These are phyloP conservation scores for Glutinoglossum americanum DNA, from an alignment of 495 filamentous ascomycete species.

Conservation along the genomic window DNA sequence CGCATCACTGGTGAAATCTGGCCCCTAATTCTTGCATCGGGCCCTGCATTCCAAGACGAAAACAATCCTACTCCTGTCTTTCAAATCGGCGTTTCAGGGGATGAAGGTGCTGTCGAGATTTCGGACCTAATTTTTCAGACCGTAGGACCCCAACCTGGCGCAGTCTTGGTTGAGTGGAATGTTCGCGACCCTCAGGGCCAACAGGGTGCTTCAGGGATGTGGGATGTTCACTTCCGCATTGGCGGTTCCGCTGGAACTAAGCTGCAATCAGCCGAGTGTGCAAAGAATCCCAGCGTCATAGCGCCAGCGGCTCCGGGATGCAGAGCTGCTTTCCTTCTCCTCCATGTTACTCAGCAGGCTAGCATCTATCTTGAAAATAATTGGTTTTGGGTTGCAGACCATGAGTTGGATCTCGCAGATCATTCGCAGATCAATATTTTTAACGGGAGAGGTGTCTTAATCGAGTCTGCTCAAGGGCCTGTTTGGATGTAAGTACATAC, in stretches of 20 bases:
- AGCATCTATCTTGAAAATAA: constrained; percentile 74
- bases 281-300: constrained; percentile 40
- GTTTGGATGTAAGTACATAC: constrained; percentile 27
- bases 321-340: constrained; percentile 57
- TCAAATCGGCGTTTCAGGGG: constrained; percentile 60
- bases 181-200: constrained; percentile 30
- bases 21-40: constrained; percentile 72
- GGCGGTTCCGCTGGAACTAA: constrained; percentile 64
- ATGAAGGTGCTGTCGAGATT: constrained; percentile 62
- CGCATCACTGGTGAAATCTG: constrained; percentile 79
- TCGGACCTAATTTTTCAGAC: constrained; percentile 66
- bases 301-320: constrained; percentile 30
- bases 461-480: constrained; percentile 39
- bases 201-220: constrained; percentile 58
- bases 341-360: constrained; percentile 52
- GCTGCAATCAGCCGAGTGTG: constrained; percentile 54
- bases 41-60: constrained; percentile 46
- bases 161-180: constrained; percentile 86
- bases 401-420: constrained; percentile 60
- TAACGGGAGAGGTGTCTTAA: constrained; percentile 68
- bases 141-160: constrained; percentile 57
- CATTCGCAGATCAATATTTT: constrained; percentile 77
- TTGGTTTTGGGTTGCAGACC: constrained; percentile 92
- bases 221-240: constrained; percentile 82
- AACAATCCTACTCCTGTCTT: constrained; percentile 49